A percentile compares a stretch with the other conserved stretches of the same genome.
These are phyloP conservation scores for Colletotrichum abscissum DNA, from an alignment of 2,329 filamentous ascomycete genomes.

Conservation along the genomic window DNA sequence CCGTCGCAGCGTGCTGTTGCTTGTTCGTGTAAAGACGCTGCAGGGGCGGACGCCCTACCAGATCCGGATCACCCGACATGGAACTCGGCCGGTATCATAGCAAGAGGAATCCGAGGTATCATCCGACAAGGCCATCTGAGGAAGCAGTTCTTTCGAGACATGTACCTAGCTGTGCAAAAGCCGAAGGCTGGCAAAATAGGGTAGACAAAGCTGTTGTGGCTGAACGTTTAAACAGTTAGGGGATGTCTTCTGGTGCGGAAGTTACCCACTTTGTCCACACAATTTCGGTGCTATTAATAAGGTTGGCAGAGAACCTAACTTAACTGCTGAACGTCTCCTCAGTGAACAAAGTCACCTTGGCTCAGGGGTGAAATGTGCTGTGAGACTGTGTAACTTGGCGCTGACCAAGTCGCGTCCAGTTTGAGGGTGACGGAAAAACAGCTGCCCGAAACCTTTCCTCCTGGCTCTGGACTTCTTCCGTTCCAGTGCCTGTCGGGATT, in stretches of 20 bases:
- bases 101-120: neutral
- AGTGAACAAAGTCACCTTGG: neutral
- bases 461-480: constrained; percentile 13
- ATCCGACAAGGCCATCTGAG: neutral
- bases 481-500: constrained; percentile 1
- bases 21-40: neutral
- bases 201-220: neutral
- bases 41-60: neutral
- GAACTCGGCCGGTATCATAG: neutral
- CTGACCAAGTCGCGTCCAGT: neutral
- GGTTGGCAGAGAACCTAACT: neutral
- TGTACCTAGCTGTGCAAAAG: neutral
- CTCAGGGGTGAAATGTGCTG: neutral
- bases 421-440: neutral
- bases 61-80: neutral
- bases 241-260: neutral
- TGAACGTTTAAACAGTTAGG: too few relatives aligned
- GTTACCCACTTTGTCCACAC: too few relatives aligned
- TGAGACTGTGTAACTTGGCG: neutral
- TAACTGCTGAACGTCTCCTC: neutral
- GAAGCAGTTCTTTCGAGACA: neutral
- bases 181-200: neutral
- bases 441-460: neutral
- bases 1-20: neutral
- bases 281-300: neutral